Evolutionary conservation across 179 eudicot genomes (phyloP).

Genomic region (Silene vulgaris): DNA sequence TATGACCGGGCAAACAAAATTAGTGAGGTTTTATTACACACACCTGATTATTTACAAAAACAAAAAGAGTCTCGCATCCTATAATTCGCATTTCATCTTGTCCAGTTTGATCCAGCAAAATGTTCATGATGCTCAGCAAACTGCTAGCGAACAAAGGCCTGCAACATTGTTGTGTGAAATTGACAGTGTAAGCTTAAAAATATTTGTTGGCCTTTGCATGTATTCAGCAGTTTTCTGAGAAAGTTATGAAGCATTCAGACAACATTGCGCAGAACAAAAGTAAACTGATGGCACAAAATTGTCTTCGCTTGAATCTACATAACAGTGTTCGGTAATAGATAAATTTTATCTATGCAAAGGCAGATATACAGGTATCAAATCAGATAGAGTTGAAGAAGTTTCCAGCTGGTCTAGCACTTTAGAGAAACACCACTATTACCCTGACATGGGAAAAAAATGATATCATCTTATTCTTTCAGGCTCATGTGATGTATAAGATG

Average conservation of each 20-base stretch:
- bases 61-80: slow-evolving; percentile 84
- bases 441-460: background rate
- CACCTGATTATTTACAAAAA: slow-evolving; percentile 93
- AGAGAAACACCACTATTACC: background rate
- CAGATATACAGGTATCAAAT: background rate
- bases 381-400: background rate
- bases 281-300: background rate
- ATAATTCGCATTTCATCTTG: slow-evolving; percentile 73
- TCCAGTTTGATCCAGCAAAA: slow-evolving; percentile 78
- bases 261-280: background rate
- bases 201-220: background rate
- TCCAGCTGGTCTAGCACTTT: background rate
- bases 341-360: too few relatives aligned
- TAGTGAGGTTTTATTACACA: slow-evolving; percentile 4
- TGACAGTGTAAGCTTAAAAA: background rate
- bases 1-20: background rate
- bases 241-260: background rate
- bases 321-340: too few relatives aligned
- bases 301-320: background rate
- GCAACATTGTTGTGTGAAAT: slow-evolving; percentile 22
- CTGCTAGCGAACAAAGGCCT: slow-evolving; percentile 96
- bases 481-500: background rate
- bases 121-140: slow-evolving; percentile 69
- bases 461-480: background rate
- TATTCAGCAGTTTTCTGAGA: background rate